A percentile compares a stretch with the other conserved stretches of the same genome.
Evolutionary conservation across 441 rosid species (phyloP).

Genomic region (Adansonia grandidieri): DNA sequence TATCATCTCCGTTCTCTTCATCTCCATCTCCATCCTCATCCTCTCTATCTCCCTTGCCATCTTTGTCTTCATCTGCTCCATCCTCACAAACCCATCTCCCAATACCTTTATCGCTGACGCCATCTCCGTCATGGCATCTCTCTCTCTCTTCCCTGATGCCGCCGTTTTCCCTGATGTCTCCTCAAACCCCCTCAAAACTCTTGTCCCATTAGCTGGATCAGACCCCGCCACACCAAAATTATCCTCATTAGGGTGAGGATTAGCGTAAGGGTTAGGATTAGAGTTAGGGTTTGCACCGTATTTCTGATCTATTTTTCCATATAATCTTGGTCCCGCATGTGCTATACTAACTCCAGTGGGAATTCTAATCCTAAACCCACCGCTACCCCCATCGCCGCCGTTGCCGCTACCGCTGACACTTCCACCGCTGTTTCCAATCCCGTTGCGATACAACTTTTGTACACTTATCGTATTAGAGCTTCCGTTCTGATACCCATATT

Average conservation of each 20-base stretch:
- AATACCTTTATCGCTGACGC: conserved; percentile 73
- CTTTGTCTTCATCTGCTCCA: conserved; percentile 93
- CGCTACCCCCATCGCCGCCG: conserved; percentile 31
- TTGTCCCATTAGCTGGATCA: conserved; percentile 38
- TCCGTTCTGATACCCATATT: conserved; percentile 47
- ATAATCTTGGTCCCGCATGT: conserved; percentile 58
- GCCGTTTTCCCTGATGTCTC: conserved; percentile 31
- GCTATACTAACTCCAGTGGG: conserved; percentile 84
- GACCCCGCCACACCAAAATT: conserved; percentile 39
- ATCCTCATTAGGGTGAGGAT: conserved; percentile 32
- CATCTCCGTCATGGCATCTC: conserved; percentile 76
- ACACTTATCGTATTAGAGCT: conserved; percentile 48
- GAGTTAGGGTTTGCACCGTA: conserved; percentile 33
- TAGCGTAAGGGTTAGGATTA: conserved; percentile 26
- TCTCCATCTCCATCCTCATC: conserved; percentile 92
- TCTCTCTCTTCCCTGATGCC: conserved; percentile 41
- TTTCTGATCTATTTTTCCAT: conserved; percentile 57
- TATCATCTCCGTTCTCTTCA: conserved; percentile 85
- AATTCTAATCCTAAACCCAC: conserved; percentile 72
- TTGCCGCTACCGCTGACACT: conserved; percentile 33
- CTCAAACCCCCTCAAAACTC: conserved; percentile 42
- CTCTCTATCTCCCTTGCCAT: conserved; percentile 81
- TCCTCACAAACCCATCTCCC: conserved; percentile 80
- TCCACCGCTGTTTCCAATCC: conserved; percentile 44
- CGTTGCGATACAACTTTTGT: conserved; percentile 63